These are phyloP conservation scores for Diplodia corticola DNA, from an alignment of 2,329 filamentous ascomycete species.

Conservation along the genomic window DNA sequence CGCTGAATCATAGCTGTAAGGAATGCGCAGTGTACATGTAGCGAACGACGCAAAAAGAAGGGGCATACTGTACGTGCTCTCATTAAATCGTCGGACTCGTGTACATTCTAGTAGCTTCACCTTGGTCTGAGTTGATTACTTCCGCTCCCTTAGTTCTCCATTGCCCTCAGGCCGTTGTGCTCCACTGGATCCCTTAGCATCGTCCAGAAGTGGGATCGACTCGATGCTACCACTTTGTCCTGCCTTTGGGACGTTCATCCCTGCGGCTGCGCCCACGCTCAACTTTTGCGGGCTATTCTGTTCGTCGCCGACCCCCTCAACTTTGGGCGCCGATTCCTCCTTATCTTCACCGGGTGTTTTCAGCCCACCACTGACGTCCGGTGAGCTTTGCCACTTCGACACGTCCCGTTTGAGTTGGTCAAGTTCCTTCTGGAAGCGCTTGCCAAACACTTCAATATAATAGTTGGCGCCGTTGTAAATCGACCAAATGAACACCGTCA, in stretches of 20 bases:
- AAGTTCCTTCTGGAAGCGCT: constrained; percentile 92
- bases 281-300: constrained; percentile 11
- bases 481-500: constrained; percentile 86
- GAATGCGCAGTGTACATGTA: neutral
- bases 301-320: constrained; percentile 12
- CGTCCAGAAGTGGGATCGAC: constrained; percentile 57
- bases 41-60: neutral
- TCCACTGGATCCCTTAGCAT: constrained; percentile 43
- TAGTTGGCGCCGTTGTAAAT: constrained; percentile 96
- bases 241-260: constrained; percentile 13
- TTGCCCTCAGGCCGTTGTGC: neutral
- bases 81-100: neutral
- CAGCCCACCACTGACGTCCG: constrained; percentile 4
- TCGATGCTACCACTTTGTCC: constrained; percentile 46
- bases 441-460: constrained; percentile 98
- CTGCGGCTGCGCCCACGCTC: constrained; percentile 17
- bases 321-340: neutral
- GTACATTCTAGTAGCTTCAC: neutral
- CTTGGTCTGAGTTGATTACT: neutral
- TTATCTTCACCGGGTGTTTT: constrained; percentile 19
- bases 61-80: neutral
- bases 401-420: constrained; percentile 88
- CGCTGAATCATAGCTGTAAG: neutral
- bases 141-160: constrained; percentile 23
- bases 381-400: constrained; percentile 71